Base-by-base conservation (phyloP, 352 stramenopile species). In the Achlya hypogyna region DNA sequence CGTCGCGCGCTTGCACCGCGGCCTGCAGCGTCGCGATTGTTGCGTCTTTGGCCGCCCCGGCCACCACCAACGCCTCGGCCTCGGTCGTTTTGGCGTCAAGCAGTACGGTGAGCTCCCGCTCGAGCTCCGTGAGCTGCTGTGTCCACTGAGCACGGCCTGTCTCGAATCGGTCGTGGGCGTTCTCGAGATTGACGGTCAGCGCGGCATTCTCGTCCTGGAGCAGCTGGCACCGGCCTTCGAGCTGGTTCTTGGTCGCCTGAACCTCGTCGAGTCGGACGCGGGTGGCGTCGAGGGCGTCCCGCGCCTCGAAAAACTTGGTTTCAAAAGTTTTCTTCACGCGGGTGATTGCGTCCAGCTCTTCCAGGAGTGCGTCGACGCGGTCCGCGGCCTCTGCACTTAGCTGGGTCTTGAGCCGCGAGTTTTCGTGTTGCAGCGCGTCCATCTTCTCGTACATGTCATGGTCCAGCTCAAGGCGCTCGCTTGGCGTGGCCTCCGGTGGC, bases 301-400 rank as follows among this genome's bases (percentile, higher is more conserved):
- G 65, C 0, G 78, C 77, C 9, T 81, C 74, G 60, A 91, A 89
- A 52, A 86, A 91, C 60, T 86, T 87, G 0, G 45, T 52, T 63
- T 90, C 84, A 51, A 90, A 93, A 16, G 73, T 85, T 38, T 78
- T 76, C 49, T 90, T 91, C n/a, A 93, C 67, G 0, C 82, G 75
- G 27, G 65, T 70, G 29, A 85, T 35, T 34, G 88, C 75, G 14
- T 83, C 79, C 1, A 91, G 54, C 4, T 88, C 65, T 53, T 93
- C 81, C 0, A 82, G 34, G 0, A 93, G 70, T 1, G 29, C 35
- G 25, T 89, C 81, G 28, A 93, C 79, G 35, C 73, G 74, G 52
- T 83, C 77, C 0, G 74, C 71, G 10, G 79, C 87, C 35, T 84
- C 81, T 10, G 72, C 70, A n/a, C 83, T 63, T 6, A 89, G 43